phyloP scores from a whole-genome alignment of 257 asterid species.

The Primulina tabacum region DNA sequence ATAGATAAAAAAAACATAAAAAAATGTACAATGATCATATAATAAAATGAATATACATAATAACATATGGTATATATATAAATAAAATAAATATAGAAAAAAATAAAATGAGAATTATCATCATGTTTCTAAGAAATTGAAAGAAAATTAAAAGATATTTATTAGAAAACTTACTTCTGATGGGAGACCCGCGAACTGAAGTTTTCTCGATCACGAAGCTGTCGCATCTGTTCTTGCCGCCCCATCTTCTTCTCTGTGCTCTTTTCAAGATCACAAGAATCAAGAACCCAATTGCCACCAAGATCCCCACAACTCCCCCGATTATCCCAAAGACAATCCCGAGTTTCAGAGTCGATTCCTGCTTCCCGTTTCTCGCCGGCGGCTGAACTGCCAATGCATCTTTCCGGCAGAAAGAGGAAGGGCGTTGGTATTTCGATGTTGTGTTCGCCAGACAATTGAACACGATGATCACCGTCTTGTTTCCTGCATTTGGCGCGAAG shows the following conservation, averaged over 20 bases:
- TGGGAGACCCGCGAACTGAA: slow-evolving; percentile 39
- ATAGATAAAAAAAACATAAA: too few species aligned
- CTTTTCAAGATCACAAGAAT: slow-evolving; percentile 45
- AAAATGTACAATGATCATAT: too few species aligned
- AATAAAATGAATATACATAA: too few species aligned
- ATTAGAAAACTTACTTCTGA: slow-evolving; percentile 35
- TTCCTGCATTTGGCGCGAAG: slow-evolving; percentile 51
- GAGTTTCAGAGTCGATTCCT: slow-evolving; percentile 53
- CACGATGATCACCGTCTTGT: slow-evolving; percentile 44
- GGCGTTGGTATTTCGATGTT: slow-evolving; percentile 62
- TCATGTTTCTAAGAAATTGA: neutral
- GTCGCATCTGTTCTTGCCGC: slow-evolving; percentile 39
- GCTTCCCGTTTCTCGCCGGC: slow-evolving; percentile 27
- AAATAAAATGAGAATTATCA: neutral
- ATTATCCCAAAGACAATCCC: slow-evolving; percentile 74
- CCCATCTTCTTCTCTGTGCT: slow-evolving; percentile 33
- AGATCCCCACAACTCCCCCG: slow-evolving; percentile 48
- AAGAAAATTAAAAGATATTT: neutral
- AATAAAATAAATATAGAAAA: too few species aligned
- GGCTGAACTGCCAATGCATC: slow-evolving; percentile 94
- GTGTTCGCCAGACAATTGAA: slow-evolving; percentile 76
- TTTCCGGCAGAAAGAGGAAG: slow-evolving; percentile 62
- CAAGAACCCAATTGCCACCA: slow-evolving; percentile 49
- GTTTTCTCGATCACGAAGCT: slow-evolving; percentile 60
- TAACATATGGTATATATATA: too few species aligned